These are phyloP conservation scores for Zygosaccharomyces gambellarensis DNA, from an alignment of 805 yeast species.

Conservation along the genomic window DNA sequence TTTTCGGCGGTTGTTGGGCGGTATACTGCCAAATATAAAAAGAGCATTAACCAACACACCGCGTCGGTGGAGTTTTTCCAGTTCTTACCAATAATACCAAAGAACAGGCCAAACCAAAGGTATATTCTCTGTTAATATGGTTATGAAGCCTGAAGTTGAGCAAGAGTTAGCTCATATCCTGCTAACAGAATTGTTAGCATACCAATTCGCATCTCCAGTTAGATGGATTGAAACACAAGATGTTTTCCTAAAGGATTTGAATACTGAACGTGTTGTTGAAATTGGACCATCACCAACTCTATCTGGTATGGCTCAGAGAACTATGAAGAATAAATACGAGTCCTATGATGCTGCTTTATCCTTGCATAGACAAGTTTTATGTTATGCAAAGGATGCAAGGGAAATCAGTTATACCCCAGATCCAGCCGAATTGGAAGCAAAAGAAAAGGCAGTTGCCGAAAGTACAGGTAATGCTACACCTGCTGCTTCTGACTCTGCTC, in stretches of 20 bases:
- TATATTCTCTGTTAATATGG: constrained; percentile 8
- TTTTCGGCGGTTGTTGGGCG: constrained; percentile 8
- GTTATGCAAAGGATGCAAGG: constrained; percentile 93
- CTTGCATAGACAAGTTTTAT: constrained; percentile 82
- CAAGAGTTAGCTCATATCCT: constrained; percentile 95
- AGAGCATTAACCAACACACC: background rate
- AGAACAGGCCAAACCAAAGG: background rate
- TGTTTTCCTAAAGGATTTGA: constrained; percentile 87
- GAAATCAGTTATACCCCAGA: constrained; percentile 93
- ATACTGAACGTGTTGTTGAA: constrained; percentile 96
- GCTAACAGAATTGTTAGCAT: constrained; percentile 92
- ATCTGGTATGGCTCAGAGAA: constrained; percentile 98
- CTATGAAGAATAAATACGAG: constrained; percentile 88
- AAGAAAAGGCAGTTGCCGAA: constrained; percentile 25
- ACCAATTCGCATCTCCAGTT: constrained; percentile 98
- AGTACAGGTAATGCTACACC: constrained; percentile 27
- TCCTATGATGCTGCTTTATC: constrained; percentile 94
- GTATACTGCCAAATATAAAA: constrained; percentile 5
- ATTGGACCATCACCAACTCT: constrained; percentile 98
- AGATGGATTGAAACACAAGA: constrained; percentile 99
- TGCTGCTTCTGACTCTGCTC: constrained; percentile 42
- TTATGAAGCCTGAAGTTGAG: constrained; percentile 81
- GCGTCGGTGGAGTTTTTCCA: background rate
- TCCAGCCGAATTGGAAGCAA: constrained; percentile 44
- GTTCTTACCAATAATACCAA: background rate